Evolutionary conservation across 176 grass and related monocot species (phyloP).

Genomic region (Eragrostis nindensis): DNA sequence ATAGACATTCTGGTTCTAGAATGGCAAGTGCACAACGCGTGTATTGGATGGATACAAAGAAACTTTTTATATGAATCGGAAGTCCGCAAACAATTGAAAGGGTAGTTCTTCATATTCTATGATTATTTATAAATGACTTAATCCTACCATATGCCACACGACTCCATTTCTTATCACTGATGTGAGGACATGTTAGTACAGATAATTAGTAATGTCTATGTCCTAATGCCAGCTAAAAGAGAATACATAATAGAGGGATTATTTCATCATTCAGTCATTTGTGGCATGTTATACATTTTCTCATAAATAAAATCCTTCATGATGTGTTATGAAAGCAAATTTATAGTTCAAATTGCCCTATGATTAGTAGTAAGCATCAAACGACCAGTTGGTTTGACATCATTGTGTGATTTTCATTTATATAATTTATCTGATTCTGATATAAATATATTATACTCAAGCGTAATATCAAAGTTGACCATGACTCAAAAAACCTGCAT

Average conservation of each 20-base stretch:
- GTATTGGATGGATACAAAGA: neutral
- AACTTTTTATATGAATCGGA: neutral
- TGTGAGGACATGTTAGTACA: too few species aligned
- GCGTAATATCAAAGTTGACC: neutral
- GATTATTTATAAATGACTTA: too few species aligned
- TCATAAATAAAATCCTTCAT: neutral
- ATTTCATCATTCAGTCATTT: neutral
- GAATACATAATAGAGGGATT: neutral
- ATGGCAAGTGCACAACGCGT: neutral
- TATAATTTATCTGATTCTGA: neutral
- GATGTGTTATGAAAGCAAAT: neutral
- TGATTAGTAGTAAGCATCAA: neutral
- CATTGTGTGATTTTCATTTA: neutral
- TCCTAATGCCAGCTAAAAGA: too few species aligned
- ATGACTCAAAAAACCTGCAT: constrained; percentile 7
- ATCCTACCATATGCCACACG: neutral
- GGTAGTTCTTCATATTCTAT: neutral
- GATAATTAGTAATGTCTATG: too few species aligned
- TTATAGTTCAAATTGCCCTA: neutral
- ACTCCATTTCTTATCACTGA: too few species aligned
- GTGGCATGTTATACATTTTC: neutral
- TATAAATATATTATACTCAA: neutral
- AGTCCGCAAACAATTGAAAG: neutral
- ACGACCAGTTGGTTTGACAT: neutral
- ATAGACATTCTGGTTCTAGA: neutral